Conservation (phyloP, 805 yeast genomes). For the Hanseniaspora lachancei region DNA sequence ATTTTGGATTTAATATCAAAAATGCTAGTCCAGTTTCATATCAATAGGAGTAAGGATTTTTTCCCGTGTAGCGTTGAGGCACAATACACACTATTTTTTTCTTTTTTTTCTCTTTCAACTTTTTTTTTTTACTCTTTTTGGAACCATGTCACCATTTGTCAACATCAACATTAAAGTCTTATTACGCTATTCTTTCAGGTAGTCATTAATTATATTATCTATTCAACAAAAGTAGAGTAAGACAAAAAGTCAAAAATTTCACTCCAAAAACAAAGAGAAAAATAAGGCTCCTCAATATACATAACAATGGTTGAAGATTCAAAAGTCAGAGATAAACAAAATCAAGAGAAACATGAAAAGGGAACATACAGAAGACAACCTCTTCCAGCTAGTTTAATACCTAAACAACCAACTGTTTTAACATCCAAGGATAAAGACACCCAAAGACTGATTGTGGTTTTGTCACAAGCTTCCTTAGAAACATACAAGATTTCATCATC, state of each 20-base stretch:
- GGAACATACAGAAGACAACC: constrained; percentile 19
- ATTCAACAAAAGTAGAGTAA: too few relatives aligned
- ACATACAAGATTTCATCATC: constrained; percentile 78
- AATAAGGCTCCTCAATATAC: too few relatives aligned
- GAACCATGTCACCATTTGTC: not conserved
- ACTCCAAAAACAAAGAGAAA: too few relatives aligned
- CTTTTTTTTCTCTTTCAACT: not conserved
- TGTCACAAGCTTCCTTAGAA: constrained; percentile 89
- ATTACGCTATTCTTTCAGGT: not conserved
- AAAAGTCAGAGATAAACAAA: constrained; percentile 33
- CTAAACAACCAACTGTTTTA: constrained; percentile 70
- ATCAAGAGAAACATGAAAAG: constrained; percentile 25
- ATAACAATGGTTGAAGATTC: constrained; percentile 35
- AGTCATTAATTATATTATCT: not conserved
- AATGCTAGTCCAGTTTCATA: too few relatives aligned
- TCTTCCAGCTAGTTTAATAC: constrained; percentile 64
- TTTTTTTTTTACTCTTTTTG: constrained; percentile 20
- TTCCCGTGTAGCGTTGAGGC: too few relatives aligned
- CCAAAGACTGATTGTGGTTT: constrained; percentile 81
- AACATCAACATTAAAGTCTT: too few relatives aligned
- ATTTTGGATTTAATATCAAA: too few relatives aligned
- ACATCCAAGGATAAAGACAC: constrained; percentile 76
- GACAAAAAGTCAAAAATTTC: too few relatives aligned
- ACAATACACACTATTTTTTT: not conserved
- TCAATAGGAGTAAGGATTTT: too few relatives aligned